Base-by-base conservation (phyloP, 1,284 basidiomycete species). In the Vanrija sp. region DNA sequence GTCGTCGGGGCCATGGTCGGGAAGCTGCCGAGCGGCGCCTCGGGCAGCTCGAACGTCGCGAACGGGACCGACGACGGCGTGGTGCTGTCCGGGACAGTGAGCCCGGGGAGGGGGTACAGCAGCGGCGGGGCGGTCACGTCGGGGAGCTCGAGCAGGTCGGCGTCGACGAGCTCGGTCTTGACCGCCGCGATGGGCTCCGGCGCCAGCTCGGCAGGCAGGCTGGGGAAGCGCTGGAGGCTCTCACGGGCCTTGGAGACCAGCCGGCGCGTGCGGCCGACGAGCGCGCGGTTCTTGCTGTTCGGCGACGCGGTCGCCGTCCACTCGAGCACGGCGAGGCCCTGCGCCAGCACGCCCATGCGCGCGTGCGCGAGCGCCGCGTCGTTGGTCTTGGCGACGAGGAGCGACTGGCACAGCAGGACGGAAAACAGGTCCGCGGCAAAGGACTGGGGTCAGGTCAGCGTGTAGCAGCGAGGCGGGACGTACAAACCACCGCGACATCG, bases 341-440 rank as follows among this genome's bases (percentile, higher is more conserved):
- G 38, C 25, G 57, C 59, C 8, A 57, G 43, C 28, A 56, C 46
- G 6, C 38, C 43, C 38, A 60, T 53, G 43, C 55, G 55, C 19
- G 29, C n/a, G 26, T 52, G 55, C 16, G 51, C 55, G 26, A 52
- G 51, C 9, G 38, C 43, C 8, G 55, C 40, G 29, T 58, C 57
- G 12, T 46, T 53, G 16, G 60, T 62, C 54, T 62, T 62, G 45
- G 56, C 54, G 19, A 62, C 52, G 4, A 62, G 52, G 9, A 62
- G 54, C 14, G 60, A 51, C 34, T 59, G 60, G 45, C 60, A 62
- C 19, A 59, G 57, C 10, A 62, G 57, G 10, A 58, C 57, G 3
- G 51, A 54, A 49, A 62, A 62, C 6, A 62, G 57, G 46, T 62
- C 60, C 28, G 60, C 60, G 7, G 60, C 60, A 42, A 62, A 62